Evolutionary conservation across 1,284 basidiomycete species (phyloP), one percentile per base, ranked within the genome.

Genomic region (Hemileia vastatrix): DNA sequence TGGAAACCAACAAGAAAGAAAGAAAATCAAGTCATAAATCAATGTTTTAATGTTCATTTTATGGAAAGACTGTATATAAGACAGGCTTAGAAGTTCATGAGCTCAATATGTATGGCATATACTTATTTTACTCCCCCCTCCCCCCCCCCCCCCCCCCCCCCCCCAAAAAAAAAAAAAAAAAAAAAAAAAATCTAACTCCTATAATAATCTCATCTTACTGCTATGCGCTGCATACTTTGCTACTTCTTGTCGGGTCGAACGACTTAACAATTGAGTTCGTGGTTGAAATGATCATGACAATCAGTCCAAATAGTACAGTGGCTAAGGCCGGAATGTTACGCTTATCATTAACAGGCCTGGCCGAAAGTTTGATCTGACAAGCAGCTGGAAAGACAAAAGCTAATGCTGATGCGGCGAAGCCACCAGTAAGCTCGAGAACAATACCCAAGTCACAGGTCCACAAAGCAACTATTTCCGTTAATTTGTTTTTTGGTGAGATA

Each of bases 381-480:
- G 59, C 59, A 3, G 59, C 59, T 49, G 59, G 59, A 33, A 62
- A 62, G 2, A 62, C 59, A 24, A 47, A 62, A 18, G 59, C 59
- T 19, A 62, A 55, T 27, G 59, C 59, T 21, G 59, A 54, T 11
- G 59, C 59, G 21, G 59, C 59, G 18, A 93, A 83, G 1, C 94
- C 94, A 11, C 95, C 95, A 0, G 93, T 95, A 55, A 99, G 87
- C 78, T 98, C 95, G 43, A 99, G 84, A 78, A 96, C 95, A 43
- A 97, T 87, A 36, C 95, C 95, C 11, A 99, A 82, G 77, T 99
- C 94, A 76, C 93, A 97, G 0, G 94, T 97, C 52, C 91, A 80
- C 54, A 98, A 81, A 6, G 92, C 84, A 60, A 98, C 90, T 90
- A 75, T 51, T 3, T 8, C 11, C 8, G 43, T n/a, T 19, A 6